phyloP scores from a whole-genome alignment of 2,329 filamentous ascomycete species.

The Microcyclospora tardicrescens region DNA sequence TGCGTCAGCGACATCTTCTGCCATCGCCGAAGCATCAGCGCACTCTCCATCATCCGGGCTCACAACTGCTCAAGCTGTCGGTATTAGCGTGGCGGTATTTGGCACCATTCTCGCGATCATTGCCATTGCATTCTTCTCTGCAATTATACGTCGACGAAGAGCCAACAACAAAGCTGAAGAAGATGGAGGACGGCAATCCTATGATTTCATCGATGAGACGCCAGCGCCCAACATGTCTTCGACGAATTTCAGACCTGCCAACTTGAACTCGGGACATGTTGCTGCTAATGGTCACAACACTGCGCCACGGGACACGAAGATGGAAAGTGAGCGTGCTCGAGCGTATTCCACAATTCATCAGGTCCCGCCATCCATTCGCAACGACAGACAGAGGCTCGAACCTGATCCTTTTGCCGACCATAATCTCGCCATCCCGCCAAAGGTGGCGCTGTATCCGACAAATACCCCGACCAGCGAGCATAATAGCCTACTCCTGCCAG shows the following conservation, averaged over 20 bases:
- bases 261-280: slow-evolving; percentile 4
- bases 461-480: no score
- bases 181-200: slow-evolving; percentile 11
- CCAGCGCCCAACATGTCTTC: slow-evolving; percentile 14
- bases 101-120: slow-evolving; percentile 14
- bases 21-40: background rate
- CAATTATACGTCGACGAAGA: slow-evolving; percentile 12
- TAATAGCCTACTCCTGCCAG: no score
- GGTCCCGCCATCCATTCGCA: no score
- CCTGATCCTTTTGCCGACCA: no score
- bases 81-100: slow-evolving; percentile 20
- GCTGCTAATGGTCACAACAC: slow-evolving; percentile 3
- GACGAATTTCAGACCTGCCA: no score
- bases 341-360: no score
- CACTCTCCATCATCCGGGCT: slow-evolving; percentile 6
- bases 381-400: no score
- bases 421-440: no score
- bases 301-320: no score
- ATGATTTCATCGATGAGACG: slow-evolving; percentile 22
- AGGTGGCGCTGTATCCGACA: no score
- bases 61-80: slow-evolving; percentile 20
- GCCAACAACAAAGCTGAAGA: slow-evolving; percentile 3
- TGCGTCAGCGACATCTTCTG: background rate
- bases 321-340: no score
- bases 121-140: slow-evolving; percentile 10